phyloP scores from a whole-genome alignment of 306 rosid species.

The Inga leiocalycina region DNA sequence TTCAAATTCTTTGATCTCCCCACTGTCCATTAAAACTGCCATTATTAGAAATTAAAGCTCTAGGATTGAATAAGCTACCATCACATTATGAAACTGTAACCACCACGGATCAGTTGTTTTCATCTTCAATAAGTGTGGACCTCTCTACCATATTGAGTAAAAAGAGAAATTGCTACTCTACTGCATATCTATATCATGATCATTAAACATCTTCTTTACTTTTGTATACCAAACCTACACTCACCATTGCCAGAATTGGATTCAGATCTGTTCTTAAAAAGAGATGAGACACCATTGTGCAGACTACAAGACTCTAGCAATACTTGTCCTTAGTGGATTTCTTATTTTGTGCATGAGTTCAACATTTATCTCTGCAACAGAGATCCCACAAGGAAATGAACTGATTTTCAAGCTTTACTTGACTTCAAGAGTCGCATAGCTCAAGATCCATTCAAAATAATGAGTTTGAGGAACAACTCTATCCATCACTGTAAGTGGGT shows the following conservation, averaged over 20 bases:
- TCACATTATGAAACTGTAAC: neutral
- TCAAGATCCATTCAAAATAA: slow-evolving; percentile 39
- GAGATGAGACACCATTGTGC: slow-evolving; percentile 16
- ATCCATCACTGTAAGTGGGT: slow-evolving; percentile 44
- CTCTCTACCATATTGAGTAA: neutral
- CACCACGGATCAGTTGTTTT: neutral
- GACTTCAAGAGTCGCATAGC: slow-evolving; percentile 37
- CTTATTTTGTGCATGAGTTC: slow-evolving; percentile 26
- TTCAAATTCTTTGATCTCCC: neutral
- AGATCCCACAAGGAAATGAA: slow-evolving; percentile 5
- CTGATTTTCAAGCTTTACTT: slow-evolving; percentile 42
- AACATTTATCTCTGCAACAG: neutral
- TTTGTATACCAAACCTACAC: neutral
- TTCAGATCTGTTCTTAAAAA: neutral
- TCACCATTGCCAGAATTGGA: slow-evolving; percentile 2
- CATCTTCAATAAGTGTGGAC: neutral
- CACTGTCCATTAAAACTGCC: neutral
- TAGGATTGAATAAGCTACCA: neutral
- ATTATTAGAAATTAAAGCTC: neutral
- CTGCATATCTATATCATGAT: neutral
- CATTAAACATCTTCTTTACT: neutral
- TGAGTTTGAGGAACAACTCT: slow-evolving; percentile 53
- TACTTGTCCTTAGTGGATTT: slow-evolving; percentile 14
- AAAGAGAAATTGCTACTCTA: neutral
- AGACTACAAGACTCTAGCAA: neutral